A percentile compares a stretch with the other conserved stretches of the same genome.
phyloP scores from a whole-genome alignment of 139 green algal genomes.

The Chlamydomonas asymmetrica region DNA sequence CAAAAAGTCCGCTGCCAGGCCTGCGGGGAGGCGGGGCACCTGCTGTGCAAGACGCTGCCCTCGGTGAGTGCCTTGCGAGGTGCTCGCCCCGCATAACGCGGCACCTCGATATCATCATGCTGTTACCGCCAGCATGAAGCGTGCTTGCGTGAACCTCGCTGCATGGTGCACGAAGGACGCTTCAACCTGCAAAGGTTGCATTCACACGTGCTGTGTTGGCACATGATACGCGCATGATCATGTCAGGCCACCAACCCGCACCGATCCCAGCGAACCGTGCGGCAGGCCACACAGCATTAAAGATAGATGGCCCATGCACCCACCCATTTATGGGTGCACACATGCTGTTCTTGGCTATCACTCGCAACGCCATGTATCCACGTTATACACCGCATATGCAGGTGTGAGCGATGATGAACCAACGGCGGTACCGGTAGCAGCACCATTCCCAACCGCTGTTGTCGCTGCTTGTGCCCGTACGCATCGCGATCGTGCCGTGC shows the following conservation, averaged over 20 bases:
- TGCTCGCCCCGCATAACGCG: neutral
- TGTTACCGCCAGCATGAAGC: neutral
- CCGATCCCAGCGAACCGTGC: no score
- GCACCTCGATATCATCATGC: neutral
- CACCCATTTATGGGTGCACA: neutral
- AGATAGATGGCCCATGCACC: neutral
- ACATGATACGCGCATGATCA: neutral
- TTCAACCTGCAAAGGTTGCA: neutral
- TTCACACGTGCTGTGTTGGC: neutral
- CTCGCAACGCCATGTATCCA: neutral
- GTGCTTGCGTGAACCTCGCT: neutral
- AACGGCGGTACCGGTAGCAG: neutral
- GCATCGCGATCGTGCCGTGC: no score
- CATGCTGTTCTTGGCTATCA: no score
- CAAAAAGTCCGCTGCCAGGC: constrained; percentile 58
- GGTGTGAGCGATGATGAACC: neutral
- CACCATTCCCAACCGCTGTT: neutral
- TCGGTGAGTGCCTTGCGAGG: constrained; percentile 16
- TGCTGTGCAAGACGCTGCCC: constrained; percentile 54
- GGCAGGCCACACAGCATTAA: neutral
- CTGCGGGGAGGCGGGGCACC: constrained; percentile 67
- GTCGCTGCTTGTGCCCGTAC: constrained; percentile 25
- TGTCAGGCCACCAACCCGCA: neutral
- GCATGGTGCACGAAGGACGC: neutral
- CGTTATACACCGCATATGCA: neutral